Evolutionary conservation across 106 monocot species (phyloP), one percentile per base, ranked within the genome.

Genomic region (Apostasia ramifera): DNA sequence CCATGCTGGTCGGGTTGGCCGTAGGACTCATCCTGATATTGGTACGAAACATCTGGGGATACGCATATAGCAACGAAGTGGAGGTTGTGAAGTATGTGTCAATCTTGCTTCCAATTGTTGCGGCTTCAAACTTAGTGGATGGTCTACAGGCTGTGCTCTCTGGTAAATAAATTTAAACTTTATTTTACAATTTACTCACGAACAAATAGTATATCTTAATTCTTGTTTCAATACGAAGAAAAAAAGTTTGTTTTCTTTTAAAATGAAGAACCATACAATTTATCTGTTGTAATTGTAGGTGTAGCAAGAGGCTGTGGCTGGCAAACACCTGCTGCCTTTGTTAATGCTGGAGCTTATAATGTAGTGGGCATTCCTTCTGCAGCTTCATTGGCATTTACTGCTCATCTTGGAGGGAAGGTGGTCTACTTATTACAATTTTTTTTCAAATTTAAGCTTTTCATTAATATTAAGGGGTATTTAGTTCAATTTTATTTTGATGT

Each of bases 121-220:
- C 92, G 37, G 4, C 53, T 9, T 88, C 92, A 43, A 81, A 88
- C 62, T 85, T 92, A 12, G 63, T 92, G 82, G 89, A 93, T 76
- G 93, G 89, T 54, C 70, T 93, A 45, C 93, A 93, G 71, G 89
- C 84, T 71, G 86, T 82, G 15, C 81, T 93, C 68, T 89, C 89
- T 80, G 93, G 93, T 92, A 71, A 3, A 39, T 38, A 26, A 26
- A 26, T 26, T 26, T 26, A 26, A 26, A 38, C 13, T 45, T 10
- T 61, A 5, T 41, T 41, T 42, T 14, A 12, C 4, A 56, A 13
- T 4, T 76, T 51, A 40, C 11, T 14, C 48, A 38, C 7, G 66
- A 8, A 7, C 26, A 26, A 26, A 26, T 26, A 26, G n/a, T n/a
- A n/a, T n/a, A n/a, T n/a, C n/a, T n/a, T n/a, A n/a, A n/a, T n/a